phyloP scores from a whole-genome alignment of 306 rosid genomes.

The Inga leiocalycina region DNA sequence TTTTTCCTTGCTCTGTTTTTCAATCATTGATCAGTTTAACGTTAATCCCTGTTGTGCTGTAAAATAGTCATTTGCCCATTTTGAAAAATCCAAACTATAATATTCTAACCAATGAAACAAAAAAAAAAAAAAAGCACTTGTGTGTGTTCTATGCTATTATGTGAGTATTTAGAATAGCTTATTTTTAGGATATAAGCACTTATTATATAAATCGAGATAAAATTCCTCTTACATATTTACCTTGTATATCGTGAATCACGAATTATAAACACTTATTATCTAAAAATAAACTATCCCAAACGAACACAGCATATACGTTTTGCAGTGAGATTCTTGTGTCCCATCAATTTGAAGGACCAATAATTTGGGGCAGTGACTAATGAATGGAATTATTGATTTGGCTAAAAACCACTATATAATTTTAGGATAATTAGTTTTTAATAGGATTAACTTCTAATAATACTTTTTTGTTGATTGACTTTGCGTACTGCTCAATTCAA shows the following conservation, averaged over 20 bases:
- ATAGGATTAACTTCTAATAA: background rate
- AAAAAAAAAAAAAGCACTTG: background rate
- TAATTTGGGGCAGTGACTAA: slow-evolving; percentile 3
- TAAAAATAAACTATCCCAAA: no score
- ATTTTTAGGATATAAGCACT: no score
- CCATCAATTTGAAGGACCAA: background rate
- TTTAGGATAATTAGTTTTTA: background rate
- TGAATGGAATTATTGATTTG: background rate
- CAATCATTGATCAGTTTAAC: background rate
- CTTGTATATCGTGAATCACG: no score
- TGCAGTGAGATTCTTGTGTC: background rate
- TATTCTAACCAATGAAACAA: background rate
- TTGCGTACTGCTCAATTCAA: background rate
- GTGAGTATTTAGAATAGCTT: no score
- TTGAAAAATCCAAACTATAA: slow-evolving; percentile 6
- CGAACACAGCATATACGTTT: no score
- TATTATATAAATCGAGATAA: no score
- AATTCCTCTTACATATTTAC: no score
- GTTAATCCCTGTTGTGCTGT: slow-evolving; percentile 2
- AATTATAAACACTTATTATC: no score
- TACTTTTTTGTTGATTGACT: background rate
- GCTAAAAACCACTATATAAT: background rate
- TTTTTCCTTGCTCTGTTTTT: background rate
- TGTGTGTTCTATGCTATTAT: background rate
- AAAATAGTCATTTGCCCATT: slow-evolving; percentile 15